Conservation (phyloP, 345 rosid genomes). For the Pugionium cornutum region DNA sequence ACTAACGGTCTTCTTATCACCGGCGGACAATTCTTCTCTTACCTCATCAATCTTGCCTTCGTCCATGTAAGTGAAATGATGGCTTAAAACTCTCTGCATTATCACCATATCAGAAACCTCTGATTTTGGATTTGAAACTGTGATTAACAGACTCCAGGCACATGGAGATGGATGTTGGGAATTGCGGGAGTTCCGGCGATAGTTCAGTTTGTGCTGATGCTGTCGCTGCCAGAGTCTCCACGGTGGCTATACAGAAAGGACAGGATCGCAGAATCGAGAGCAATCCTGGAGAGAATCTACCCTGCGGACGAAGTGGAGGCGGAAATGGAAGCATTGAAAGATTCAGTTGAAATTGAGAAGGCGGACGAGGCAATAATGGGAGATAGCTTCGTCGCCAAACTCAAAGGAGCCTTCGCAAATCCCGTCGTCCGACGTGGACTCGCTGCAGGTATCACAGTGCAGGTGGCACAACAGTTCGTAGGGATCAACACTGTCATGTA, state of each 20-base stretch:
- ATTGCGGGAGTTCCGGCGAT: conserved; percentile 65
- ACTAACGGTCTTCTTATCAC: conserved; percentile 78
- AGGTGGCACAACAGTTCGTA: conserved; percentile 85
- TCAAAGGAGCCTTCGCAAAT: conserved; percentile 67
- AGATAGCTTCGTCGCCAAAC: conserved; percentile 44
- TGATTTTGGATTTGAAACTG: conserved; percentile 13
- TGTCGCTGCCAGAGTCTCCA: conserved; percentile 81
- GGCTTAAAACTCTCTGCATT: no score
- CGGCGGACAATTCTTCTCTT: conserved; percentile 82
- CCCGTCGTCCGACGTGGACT: conserved; percentile 64
- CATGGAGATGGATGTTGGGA: conserved; percentile 99
- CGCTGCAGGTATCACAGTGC: conserved; percentile 77
- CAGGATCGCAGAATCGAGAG: conserved; percentile 57
- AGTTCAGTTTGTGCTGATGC: conserved; percentile 67
- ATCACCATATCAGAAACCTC: background rate
- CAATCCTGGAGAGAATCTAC: conserved; percentile 62
- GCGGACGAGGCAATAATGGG: conserved; percentile 56
- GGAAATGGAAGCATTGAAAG: conserved; percentile 52
- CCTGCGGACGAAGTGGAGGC: conserved; percentile 60
- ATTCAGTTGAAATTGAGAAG: conserved; percentile 61
- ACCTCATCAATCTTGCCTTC: conserved; percentile 82
- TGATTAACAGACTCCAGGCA: conserved; percentile 52
- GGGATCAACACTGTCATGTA: conserved; percentile 96
- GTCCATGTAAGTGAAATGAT: conserved; percentile 46
- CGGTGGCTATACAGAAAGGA: conserved; percentile 71